Evolutionary conservation across 2,329 filamentous ascomycete genomes (phyloP).

Genomic region (Spiromastix sp.): DNA sequence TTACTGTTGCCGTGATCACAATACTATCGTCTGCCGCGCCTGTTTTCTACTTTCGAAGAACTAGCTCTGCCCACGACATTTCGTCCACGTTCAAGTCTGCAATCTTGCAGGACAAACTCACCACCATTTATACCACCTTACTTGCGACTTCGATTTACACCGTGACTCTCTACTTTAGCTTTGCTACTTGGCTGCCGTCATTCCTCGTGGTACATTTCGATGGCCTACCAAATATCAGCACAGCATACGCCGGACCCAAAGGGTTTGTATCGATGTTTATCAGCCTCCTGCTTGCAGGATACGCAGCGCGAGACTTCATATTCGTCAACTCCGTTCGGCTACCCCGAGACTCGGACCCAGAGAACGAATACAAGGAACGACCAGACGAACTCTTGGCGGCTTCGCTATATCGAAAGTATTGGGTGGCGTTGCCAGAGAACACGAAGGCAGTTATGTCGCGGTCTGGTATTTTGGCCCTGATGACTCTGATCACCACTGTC

Average conservation of each 20-base stretch:
- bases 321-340: constrained; percentile 49
- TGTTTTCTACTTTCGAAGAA: constrained; percentile 61
- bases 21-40: constrained; percentile 59
- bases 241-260: constrained; percentile 55
- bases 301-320: constrained; percentile 64
- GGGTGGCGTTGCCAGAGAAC: constrained; percentile 52
- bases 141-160: constrained; percentile 66
- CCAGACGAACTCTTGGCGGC: constrained; percentile 60
- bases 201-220: constrained; percentile 67
- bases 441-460: constrained; percentile 55
- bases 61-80: constrained; percentile 48
- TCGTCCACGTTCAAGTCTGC: constrained; percentile 45
- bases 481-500: constrained; percentile 45
- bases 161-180: constrained; percentile 58
- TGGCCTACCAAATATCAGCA: constrained; percentile 57
- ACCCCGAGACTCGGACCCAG: neutral
- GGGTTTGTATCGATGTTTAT: constrained; percentile 33
- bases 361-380: constrained; percentile 36
- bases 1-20: constrained; percentile 57
- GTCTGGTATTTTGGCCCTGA: constrained; percentile 41
- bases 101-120: constrained; percentile 52
- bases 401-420: constrained; percentile 49
- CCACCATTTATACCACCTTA: constrained; percentile 54
- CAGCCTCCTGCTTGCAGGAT: constrained; percentile 57
- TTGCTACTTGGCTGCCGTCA: constrained; percentile 58